Base-by-base conservation (phyloP, 1,139 yeast genomes). In the Barnettozyma hawaiiensis region DNA sequence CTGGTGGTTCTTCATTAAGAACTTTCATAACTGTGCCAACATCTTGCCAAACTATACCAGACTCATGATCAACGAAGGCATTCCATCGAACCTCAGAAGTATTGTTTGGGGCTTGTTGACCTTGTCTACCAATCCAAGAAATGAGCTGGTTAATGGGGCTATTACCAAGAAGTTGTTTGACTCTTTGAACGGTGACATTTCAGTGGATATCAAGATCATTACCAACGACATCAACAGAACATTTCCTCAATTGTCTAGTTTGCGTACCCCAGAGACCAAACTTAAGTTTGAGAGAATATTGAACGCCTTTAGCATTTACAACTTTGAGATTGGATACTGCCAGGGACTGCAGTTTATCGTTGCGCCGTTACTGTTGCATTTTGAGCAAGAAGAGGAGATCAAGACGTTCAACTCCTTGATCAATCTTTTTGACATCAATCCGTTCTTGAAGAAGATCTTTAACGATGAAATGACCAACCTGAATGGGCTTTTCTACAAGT, bases 271-370 rank as follows among this genome's bases (percentile, higher is more conserved):
- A 20, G 64, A 66, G 14, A 77, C 78, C n/a, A 60, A 68, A 46
- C 45, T 49, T 21, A 68, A 69, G 53, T 70, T 81, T 42, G 80
- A 80, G 32, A 71, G 75, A 26, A 75, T 81, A 22, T 66, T 81
- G 50, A 76, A 81, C 46, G 86, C 84, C 0, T 81, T 76, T 54
- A 78, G 83, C 40, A 76, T 80, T 51, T 81, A 78, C 55, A 86
- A 81, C 58, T 73, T 73, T 41, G 84, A 80, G 52, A 75, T 81
- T 49, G 87, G 87, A 8, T 81, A 81, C 58, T 81, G 87, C 57
- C 87, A 81, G 58, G 87, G 87, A 6, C 63, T 81, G 24, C 72
- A 82, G 23, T 81, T 81, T 55, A 63, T 81, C 34, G 85, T 79
- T 11, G 85, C 85, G 4, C 80, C 81, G 8, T 62, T 81, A 41